Percentiles rank a stretch among this genome's conserved stretches.
Evolutionary conservation across 352 stramenopile genomes (phyloP).

Genomic region (Globisporangium yorkense): DNA sequence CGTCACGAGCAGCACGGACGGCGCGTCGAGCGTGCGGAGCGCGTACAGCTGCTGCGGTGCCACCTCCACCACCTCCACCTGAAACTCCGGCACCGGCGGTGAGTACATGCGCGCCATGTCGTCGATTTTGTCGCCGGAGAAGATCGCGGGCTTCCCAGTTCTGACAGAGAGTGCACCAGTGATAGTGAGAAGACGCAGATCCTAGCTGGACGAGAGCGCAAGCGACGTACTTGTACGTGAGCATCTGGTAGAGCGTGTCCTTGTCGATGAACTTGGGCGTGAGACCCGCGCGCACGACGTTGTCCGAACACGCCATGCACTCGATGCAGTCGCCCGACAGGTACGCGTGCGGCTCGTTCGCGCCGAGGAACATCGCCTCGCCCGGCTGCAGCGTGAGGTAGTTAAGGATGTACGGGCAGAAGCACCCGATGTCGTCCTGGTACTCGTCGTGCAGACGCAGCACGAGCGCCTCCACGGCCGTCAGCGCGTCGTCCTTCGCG

Average conservation of each 20-base stretch:
- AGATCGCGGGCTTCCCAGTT: slow-evolving; percentile 48
- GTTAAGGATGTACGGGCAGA: slow-evolving; percentile 98
- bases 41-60: slow-evolving; percentile 28
- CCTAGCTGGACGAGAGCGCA: not conserved
- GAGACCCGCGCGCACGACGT: slow-evolving; percentile 97
- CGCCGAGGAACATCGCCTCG: slow-evolving; percentile 96
- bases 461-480: slow-evolving; percentile 71
- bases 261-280: slow-evolving; percentile 99
- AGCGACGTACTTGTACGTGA: slow-evolving; percentile 87
- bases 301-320: slow-evolving; percentile 99
- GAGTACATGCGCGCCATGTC: slow-evolving; percentile 78
- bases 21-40: slow-evolving; percentile 27
- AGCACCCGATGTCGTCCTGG: slow-evolving; percentile 95
- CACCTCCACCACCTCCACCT: slow-evolving; percentile 70
- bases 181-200: slow-evolving; percentile 4
- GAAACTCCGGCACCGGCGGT: slow-evolving; percentile 89
- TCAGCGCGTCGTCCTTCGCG: slow-evolving; percentile 14
- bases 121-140: slow-evolving; percentile 45
- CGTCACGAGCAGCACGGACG: slow-evolving; percentile 54
- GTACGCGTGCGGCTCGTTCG: slow-evolving; percentile 99
- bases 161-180: slow-evolving; percentile 16
- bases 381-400: slow-evolving; percentile 94
- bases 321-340: slow-evolving; percentile 95
- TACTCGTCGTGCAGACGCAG: slow-evolving; percentile 93
- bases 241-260: slow-evolving; percentile 94